These are phyloP conservation scores for Scleroderma citrinum DNA, from an alignment of 768 basidiomycete genomes.

Conservation along the genomic window DNA sequence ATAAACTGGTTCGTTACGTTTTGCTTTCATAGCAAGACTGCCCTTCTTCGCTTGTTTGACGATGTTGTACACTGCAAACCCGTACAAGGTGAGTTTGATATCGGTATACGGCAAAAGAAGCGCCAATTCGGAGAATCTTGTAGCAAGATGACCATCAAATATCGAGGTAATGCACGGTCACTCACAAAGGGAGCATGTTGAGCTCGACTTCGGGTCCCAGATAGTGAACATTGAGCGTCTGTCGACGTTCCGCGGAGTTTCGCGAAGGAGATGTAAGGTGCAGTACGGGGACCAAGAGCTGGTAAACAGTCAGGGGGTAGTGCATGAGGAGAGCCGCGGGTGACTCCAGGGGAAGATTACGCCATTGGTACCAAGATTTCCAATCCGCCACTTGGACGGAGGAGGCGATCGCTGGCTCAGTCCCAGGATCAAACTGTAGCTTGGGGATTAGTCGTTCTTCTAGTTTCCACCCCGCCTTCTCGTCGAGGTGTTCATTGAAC, in stretches of 20 bases:
- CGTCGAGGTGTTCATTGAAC: constrained; percentile 24
- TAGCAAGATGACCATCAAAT: not conserved
- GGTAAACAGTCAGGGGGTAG: constrained; percentile 38
- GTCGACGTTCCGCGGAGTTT: constrained; percentile 17
- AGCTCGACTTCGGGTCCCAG: constrained; percentile 37
- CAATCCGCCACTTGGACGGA: constrained; percentile 31
- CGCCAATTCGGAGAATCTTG: constrained; percentile 42
- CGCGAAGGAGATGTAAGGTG: constrained; percentile 21
- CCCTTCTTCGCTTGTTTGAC: constrained; percentile 27
- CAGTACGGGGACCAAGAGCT: constrained; percentile 31
- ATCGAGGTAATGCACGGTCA: constrained; percentile 1
- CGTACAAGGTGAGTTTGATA: constrained; percentile 38
- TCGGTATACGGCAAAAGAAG: constrained; percentile 41
- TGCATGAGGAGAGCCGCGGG: constrained; percentile 41
- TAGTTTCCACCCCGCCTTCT: constrained; percentile 33
- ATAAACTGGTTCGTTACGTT: constrained; percentile 25
- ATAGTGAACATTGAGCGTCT: constrained; percentile 30
- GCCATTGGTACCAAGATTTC: constrained; percentile 43
- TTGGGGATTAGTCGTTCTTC: constrained; percentile 30
- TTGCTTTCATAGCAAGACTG: constrained; percentile 27
- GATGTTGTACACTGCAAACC: constrained; percentile 27
- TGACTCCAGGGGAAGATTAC: constrained; percentile 36
- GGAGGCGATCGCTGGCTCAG: constrained; percentile 23
- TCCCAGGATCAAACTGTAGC: constrained; percentile 22
- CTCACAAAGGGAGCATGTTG: constrained; percentile 36